Base-by-base conservation (phyloP, 2,329 filamentous ascomycete species). In the Cytospora mali region DNA sequence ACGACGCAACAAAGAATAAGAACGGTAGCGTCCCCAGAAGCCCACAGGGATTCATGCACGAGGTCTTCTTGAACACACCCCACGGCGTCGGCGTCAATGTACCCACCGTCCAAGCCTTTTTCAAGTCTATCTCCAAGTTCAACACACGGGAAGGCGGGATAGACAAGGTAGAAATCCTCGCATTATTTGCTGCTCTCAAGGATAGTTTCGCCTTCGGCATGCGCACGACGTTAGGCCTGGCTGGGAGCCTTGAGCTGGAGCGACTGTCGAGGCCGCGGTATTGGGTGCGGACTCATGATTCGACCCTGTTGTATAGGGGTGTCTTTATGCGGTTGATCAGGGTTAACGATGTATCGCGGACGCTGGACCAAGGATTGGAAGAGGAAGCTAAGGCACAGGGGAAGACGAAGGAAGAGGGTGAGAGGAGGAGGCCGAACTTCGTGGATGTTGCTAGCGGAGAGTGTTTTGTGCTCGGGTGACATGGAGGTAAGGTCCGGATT, bases 101-200 rank as follows among this genome's bases (percentile, higher is more conserved):
- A 11, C 49, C 52, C 10, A 9, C 50, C 13, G 6, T 62, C n/a
- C 29, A n/a, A 10, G 39, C 60, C 4, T 62, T 68, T 14, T 46
- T 67, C 7, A 53, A 56, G 10, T 23, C 21, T 6, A 27, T 14
- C 10, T 14, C 35, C n/a, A 21, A 25, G 29, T 42, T 5, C 6
- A n/a, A 31, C n/a, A 50, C 28, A 10, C 23, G 14, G 7, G 18
- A 9, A 23, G 25, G 9, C 14, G n/a, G n/a, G n/a, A 25, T 18
- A 39, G 55, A 49, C 13, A 23, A 39, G 5, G 18, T 66, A 10
- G 7, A 21, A 3, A 49, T 62, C 23, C 48, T 65, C 2, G 64
- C 66, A 6, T 64, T 69, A 25, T 49, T 69, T 28, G 64, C 66
- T 16, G 42, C 59, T 25, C 55, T 64, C 29, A 67, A 68, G 46